phyloP scores from a whole-genome alignment of 2,329 filamentous ascomycete genomes.

The Harringtonia aguacate region DNA sequence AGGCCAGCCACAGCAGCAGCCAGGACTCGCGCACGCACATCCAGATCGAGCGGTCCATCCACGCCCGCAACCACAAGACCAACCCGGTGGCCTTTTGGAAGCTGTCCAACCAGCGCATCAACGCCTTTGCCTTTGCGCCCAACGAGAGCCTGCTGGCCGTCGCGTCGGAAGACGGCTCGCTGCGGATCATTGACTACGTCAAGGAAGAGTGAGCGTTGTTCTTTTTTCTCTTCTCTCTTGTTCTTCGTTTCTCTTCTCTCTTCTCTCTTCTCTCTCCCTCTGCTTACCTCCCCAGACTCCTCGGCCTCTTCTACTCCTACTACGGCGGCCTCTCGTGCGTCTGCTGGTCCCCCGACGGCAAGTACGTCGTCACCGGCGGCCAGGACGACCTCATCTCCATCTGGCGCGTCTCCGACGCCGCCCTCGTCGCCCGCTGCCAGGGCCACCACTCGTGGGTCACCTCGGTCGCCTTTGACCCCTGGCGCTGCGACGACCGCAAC shows the following conservation, averaged over 20 bases:
- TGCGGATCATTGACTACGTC: conserved; percentile 85
- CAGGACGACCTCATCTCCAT: conserved; percentile 96
- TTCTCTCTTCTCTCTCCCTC: conserved; percentile 19
- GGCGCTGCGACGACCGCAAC: conserved; percentile 90
- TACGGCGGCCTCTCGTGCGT: conserved; percentile 90
- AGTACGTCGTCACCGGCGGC: conserved; percentile 89
- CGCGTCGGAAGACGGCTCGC: conserved; percentile 80
- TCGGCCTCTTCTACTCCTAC: conserved; percentile 81
- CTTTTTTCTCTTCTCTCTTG: neutral
- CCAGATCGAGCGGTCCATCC: conserved; percentile 78
- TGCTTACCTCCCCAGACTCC: conserved; percentile 46
- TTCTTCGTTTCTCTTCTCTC: conserved; percentile 56
- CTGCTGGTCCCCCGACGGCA: conserved; percentile 94
- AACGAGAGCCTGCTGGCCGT: conserved; percentile 80
- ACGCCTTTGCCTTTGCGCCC: conserved; percentile 85
- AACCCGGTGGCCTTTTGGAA: conserved; percentile 94
- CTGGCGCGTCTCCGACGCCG: conserved; percentile 77
- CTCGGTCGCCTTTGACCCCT: conserved; percentile 87
- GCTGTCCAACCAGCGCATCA: conserved; percentile 80
- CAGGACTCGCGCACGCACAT: conserved; percentile 35
- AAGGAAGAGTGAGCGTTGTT: conserved; percentile 61
- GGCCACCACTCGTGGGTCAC: conserved; percentile 96
- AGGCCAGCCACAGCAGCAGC: too few species aligned
- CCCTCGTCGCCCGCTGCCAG: conserved; percentile 82
- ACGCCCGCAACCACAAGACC: conserved; percentile 84